Evolutionary conservation across 176 grass and related monocot species (phyloP).

Genomic region (Carex scoparia): DNA sequence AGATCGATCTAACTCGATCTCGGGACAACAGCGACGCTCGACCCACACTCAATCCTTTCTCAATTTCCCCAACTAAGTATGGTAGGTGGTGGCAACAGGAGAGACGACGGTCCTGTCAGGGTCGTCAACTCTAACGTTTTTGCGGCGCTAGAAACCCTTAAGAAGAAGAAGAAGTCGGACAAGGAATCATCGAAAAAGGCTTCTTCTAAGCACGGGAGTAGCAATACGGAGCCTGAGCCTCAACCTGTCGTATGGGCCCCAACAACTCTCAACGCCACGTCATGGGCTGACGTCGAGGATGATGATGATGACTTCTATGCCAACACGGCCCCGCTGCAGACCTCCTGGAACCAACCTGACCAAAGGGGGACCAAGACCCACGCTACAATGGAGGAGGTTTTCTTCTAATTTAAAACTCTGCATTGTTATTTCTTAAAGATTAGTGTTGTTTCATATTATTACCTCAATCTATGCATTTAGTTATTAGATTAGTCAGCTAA

Average conservation of each 20-base stretch:
- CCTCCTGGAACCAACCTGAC: slow-evolving; percentile 40
- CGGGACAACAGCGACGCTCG: neutral
- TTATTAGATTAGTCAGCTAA: neutral
- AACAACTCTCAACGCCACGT: slow-evolving; percentile 61
- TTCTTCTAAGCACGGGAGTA: slow-evolving; percentile 47
- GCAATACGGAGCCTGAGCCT: slow-evolving; percentile 39
- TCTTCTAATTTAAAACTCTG: slow-evolving; percentile 1
- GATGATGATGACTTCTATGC: slow-evolving; percentile 95
- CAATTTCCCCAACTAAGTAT: slow-evolving; percentile 31
- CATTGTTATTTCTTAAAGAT: neutral
- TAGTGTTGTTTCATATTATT: neutral
- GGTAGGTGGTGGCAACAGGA: slow-evolving; percentile 74
- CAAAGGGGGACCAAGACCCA: slow-evolving; percentile 24
- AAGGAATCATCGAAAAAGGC: slow-evolving; percentile 44
- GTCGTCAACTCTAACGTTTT: slow-evolving; percentile 88
- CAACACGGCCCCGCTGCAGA: slow-evolving; percentile 66
- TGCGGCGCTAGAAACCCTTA: slow-evolving; percentile 88
- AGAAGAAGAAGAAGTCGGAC: slow-evolving; percentile 96
- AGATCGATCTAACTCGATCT: slow-evolving; percentile 43
- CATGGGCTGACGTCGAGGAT: slow-evolving; percentile 93
- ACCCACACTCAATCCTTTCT: neutral
- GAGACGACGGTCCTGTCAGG: slow-evolving; percentile 57
- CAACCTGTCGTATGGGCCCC: slow-evolving; percentile 70
- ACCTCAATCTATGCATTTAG: neutral
- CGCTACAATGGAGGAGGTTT: slow-evolving; percentile 50